Percentiles rank a stretch among this genome's conserved stretches.
phyloP scores from a whole-genome alignment of 345 rosid species.

The Camelina sativa region DNA sequence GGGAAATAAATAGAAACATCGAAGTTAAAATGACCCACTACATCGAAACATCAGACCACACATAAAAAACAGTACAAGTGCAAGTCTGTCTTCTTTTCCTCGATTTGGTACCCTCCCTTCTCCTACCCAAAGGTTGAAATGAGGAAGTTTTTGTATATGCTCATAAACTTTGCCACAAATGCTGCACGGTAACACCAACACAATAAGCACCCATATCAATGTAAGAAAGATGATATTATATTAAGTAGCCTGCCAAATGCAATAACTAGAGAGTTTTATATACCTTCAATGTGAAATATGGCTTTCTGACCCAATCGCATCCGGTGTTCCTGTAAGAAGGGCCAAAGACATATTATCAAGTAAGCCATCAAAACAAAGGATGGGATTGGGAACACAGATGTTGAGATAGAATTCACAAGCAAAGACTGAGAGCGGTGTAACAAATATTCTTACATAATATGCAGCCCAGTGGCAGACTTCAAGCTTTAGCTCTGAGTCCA shows the following conservation, averaged over 20 bases:
- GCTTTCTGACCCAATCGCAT: constrained; percentile 89
- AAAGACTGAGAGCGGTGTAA: constrained; percentile 9
- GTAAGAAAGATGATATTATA: not conserved
- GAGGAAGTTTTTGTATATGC: constrained; percentile 85
- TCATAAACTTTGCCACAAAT: constrained; percentile 95
- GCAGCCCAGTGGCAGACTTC: constrained; percentile 98
- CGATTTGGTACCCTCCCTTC: constrained; percentile 14
- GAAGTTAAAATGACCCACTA: not conserved
- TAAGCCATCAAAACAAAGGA: constrained; percentile 28
- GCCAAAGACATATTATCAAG: constrained; percentile 20
- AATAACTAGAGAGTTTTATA: not conserved
- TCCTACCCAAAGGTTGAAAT: constrained; percentile 76
- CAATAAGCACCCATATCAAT: not conserved
- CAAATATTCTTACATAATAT: constrained; percentile 69
- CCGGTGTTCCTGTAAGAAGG: constrained; percentile 72
- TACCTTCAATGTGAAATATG: constrained; percentile 96
- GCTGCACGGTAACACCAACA: constrained; percentile 54
- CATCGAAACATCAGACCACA: constrained; percentile 15
- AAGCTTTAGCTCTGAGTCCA: constrained; percentile 91
- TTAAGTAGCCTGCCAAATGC: constrained; percentile 15
- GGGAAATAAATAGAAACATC: not conserved
- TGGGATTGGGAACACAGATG: not conserved
- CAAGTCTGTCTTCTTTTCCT: constrained; percentile 16
- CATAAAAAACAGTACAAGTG: not conserved
- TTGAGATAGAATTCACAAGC: constrained; percentile 12